Conservation (phyloP, 164 flowering plant species). For the Nymphaea thermarum region DNA sequence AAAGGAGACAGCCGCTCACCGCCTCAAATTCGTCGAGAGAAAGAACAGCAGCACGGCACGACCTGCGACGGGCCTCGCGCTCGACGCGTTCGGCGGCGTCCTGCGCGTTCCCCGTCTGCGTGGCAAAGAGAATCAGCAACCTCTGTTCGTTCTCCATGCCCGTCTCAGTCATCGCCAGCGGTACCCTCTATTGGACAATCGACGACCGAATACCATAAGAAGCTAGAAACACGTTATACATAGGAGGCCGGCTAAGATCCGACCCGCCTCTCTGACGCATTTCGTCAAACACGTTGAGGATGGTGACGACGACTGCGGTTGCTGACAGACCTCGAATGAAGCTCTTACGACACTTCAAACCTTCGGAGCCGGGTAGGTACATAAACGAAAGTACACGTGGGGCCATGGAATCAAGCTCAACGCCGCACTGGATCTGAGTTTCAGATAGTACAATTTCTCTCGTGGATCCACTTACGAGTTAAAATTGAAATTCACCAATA, state of each 20-base stretch:
- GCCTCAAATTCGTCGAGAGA: constrained; percentile 58
- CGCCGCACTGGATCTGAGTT: no score
- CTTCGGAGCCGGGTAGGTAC: no score
- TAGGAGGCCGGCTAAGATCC: neutral
- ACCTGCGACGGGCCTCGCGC: constrained; percentile 78
- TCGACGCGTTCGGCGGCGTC: constrained; percentile 79
- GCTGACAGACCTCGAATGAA: no score
- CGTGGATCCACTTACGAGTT: no score
- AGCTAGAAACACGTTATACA: neutral
- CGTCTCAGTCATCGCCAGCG: neutral
- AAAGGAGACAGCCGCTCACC: constrained; percentile 17
- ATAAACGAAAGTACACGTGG: no score
- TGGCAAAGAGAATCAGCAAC: constrained; percentile 58
- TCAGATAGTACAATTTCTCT: no score
- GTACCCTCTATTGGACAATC: neutral
- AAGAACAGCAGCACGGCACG: constrained; percentile 37
- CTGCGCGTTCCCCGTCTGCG: constrained; percentile 76
- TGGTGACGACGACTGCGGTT: no score
- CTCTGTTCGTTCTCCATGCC: constrained; percentile 13
- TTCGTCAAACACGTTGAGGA: neutral
- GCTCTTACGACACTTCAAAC: no score
- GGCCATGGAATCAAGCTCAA: no score
- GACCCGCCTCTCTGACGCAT: neutral
- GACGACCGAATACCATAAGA: neutral
- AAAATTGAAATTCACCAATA: no score